Conservation (phyloP, 2,329 filamentous ascomycete species). For the Paradendryphiella salina region DNA sequence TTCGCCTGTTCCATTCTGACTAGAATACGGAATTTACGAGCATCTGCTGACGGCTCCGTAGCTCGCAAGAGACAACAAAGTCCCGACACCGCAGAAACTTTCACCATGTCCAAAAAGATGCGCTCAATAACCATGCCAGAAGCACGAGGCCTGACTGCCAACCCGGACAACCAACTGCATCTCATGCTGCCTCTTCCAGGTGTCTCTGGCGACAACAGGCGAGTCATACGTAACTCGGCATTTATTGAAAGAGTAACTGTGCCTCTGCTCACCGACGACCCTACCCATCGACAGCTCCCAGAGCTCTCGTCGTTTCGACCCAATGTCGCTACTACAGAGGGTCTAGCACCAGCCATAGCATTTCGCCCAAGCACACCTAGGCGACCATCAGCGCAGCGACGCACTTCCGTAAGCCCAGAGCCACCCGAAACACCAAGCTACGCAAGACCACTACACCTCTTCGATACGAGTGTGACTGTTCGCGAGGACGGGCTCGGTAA, state of each 20-base stretch:
- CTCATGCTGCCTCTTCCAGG: background rate
- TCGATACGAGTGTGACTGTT: conserved; percentile 18
- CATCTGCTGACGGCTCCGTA: background rate
- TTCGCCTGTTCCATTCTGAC: background rate
- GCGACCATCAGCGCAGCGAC: conserved; percentile 1
- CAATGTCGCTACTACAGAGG: conserved; percentile 4
- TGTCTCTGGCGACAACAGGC: conserved; percentile 12
- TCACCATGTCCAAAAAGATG: conserved; percentile 17
- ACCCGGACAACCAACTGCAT: background rate
- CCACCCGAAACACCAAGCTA: conserved; percentile 26
- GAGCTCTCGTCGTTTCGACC: conserved; percentile 23
- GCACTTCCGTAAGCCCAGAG: conserved; percentile 1
- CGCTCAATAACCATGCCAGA: conserved; percentile 11
- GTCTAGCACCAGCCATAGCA: background rate
- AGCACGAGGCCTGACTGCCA: background rate
- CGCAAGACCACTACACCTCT: conserved; percentile 33
- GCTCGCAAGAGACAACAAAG: conserved; percentile 2
- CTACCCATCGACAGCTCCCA: background rate
- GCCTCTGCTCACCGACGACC: background rate
- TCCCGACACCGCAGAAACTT: background rate
- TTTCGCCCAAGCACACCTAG: background rate
- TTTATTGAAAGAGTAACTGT: conserved; percentile 15
- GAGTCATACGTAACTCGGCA: background rate
- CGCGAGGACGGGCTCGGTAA: background rate
- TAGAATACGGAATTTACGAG: background rate